Evolutionary conservation across 768 basidiomycete species (phyloP), one percentile per base, ranked within the genome.

Genomic region (Kwoniella bestiolae): DNA sequence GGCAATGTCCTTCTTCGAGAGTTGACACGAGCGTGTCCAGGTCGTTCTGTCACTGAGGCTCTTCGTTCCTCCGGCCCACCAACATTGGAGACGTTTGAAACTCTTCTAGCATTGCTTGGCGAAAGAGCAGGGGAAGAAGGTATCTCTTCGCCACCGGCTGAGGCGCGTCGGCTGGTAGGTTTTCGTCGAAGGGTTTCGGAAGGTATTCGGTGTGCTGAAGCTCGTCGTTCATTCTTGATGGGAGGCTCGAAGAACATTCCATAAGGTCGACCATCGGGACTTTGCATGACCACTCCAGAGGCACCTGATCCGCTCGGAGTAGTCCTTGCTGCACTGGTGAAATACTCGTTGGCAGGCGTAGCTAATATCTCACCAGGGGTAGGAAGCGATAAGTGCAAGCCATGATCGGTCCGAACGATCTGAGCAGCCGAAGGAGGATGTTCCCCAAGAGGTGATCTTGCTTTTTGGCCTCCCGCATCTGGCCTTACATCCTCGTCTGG

Each of bases 221-320:
- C 53, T 50, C 64, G 25, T 34, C 70, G 71, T 6, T 70, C 56
- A 16, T 58, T 52, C 65, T 65, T 79, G 50, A 34, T 61, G 11
- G 80, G 80, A 1, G 94, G 95, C 67, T 94, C 90, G 82, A 98
- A 99, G 83, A 94, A 91, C 63, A 99, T 94, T 11, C 94, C 95
- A n/a, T 91, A 86, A 2, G 92, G 91, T 71, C 92, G 88, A 0
- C 95, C 95, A 79, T 95, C 93, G 1, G 93, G 92, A 74, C 89
- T 91, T 71, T 94, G 91, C 38, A 98, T 90, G 56, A 97, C 86
- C 6, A 95, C 85, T 0, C 94, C 94, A 11, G 91, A 89, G 3
- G 86, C 83, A 3, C 91, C 91, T 5, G 92, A 84, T 12, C 56
- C 51, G 11, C 31, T 14, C 6, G 50, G 29, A 67, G 87, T 88